Evolutionary conservation across 2,329 filamentous ascomycete genomes (phyloP).

Genomic region (Clarireedia homoeocarpa): DNA sequence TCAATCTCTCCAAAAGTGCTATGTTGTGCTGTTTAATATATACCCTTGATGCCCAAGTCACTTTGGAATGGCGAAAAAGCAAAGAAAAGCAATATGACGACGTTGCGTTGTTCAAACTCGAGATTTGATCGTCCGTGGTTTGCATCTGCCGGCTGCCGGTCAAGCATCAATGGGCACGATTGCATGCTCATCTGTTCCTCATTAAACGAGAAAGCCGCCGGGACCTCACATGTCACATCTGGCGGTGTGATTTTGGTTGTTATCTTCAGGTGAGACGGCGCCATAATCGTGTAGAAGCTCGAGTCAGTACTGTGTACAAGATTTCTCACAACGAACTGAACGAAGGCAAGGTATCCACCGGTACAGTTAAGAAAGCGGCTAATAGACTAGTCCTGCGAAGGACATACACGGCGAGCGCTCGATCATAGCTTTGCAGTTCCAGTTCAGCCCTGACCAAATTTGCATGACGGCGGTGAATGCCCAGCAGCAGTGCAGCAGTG

Average conservation of each 20-base stretch:
- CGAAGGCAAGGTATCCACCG: conserved; percentile 1
- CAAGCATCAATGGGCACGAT: not conserved
- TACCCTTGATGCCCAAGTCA: conserved; percentile 22
- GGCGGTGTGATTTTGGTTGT: conserved; percentile 23
- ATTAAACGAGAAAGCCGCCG: conserved; percentile 15
- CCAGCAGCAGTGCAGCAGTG: not conserved
- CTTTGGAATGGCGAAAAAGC: not conserved
- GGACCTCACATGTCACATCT: conserved; percentile 27
- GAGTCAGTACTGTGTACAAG: not conserved
- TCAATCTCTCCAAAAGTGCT: not conserved
- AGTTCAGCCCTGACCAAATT: conserved; percentile 6
- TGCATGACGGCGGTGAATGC: conserved; percentile 5
- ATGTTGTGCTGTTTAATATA: too few species aligned
- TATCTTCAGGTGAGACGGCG: conserved; percentile 20
- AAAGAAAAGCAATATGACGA: conserved; percentile 17
- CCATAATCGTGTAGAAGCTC: conserved; percentile 4
- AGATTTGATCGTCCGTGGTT: conserved; percentile 17
- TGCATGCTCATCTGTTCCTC: conserved; percentile 3
- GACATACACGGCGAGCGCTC: conserved; percentile 4
- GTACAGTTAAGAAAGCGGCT: not conserved
- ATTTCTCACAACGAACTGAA: conserved; percentile 3
- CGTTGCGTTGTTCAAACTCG: conserved; percentile 21
- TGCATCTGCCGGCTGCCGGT: conserved; percentile 14
- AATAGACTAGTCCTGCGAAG: not conserved
- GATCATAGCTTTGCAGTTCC: conserved; percentile 8